phyloP scores from a whole-genome alignment of 179 eudicot genomes.

The Beta macrorhiza region DNA sequence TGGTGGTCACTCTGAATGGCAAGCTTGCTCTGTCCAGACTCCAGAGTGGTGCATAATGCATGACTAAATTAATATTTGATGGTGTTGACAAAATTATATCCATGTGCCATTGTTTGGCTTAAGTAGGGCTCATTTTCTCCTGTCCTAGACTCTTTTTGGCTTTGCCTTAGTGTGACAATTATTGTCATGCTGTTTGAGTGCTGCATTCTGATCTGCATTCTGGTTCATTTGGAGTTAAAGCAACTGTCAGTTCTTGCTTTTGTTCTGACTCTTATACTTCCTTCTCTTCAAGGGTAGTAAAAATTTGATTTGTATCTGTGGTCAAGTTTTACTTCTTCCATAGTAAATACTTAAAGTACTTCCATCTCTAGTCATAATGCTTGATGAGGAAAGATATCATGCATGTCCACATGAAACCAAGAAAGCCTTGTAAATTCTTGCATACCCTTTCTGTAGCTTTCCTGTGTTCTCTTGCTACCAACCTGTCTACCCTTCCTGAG shows the following conservation, averaged over 20 bases:
- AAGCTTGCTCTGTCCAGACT: not conserved
- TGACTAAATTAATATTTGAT: not conserved
- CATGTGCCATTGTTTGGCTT: not conserved
- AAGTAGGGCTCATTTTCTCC: not conserved
- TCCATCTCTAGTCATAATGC: not conserved
- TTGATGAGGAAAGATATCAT: not conserved
- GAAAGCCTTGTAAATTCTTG: not conserved
- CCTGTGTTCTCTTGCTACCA: not conserved
- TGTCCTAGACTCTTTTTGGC: not conserved
- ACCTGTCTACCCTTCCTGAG: not conserved
- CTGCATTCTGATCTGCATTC: not conserved
- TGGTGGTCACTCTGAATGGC: not conserved
- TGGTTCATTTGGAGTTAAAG: not conserved
- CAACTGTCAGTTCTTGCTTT: not conserved
- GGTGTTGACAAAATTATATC: not conserved
- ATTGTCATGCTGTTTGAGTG: not conserved
- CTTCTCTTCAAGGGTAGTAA: not conserved
- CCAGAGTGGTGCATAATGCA: slow-evolving; percentile 3
- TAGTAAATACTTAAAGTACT: too few species aligned
- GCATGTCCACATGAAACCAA: not conserved
- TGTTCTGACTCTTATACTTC: not conserved
- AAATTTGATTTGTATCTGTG: not conserved
- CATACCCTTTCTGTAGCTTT: not conserved
- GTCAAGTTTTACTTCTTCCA: not conserved
- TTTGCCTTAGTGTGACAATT: not conserved